A percentile compares a stretch with the other conserved stretches of the same genome.
phyloP scores from a whole-genome alignment of 495 filamentous ascomycete species.

The Clohesyomyces aquaticus region DNA sequence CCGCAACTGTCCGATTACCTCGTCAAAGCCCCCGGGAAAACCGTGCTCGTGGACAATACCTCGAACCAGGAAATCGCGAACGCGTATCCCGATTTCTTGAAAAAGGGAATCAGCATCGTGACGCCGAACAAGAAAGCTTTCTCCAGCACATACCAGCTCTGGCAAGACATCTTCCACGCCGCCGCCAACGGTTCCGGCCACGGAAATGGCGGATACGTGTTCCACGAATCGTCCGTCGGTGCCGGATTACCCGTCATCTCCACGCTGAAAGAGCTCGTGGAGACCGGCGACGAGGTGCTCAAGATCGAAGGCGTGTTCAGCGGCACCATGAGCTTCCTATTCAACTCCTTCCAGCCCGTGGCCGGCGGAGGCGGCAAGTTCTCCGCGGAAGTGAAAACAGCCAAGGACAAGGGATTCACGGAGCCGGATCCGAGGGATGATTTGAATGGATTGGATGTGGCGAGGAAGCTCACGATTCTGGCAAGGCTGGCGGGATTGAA shows the following conservation, averaged over 20 bases:
- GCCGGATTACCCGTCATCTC: slow-evolving; percentile 91
- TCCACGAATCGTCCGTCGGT: slow-evolving; percentile 91
- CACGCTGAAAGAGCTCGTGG: slow-evolving; percentile 84
- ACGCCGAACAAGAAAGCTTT: slow-evolving; percentile 99
- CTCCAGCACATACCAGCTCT: slow-evolving; percentile 72
- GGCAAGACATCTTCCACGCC: slow-evolving; percentile 76
- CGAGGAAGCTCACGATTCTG: slow-evolving; percentile 93
- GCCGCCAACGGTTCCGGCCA: slow-evolving; percentile 50
- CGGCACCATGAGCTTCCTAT: slow-evolving; percentile 93
- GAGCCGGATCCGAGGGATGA: slow-evolving; percentile 97
- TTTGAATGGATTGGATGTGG: slow-evolving; percentile 93
- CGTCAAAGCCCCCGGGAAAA: slow-evolving; percentile 66
- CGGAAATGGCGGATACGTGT: slow-evolving; percentile 72
- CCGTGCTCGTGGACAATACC: slow-evolving; percentile 91
- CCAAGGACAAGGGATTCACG: slow-evolving; percentile 93
- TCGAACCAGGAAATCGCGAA: slow-evolving; percentile 78
- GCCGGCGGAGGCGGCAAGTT: slow-evolving; percentile 63
- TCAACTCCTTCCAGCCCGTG: slow-evolving; percentile 80
- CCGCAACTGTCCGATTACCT: slow-evolving; percentile 74
- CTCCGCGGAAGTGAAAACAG: slow-evolving; percentile 84
- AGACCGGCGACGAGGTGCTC: slow-evolving; percentile 83
- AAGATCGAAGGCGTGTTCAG: slow-evolving; percentile 96
- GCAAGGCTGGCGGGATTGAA: slow-evolving; percentile 79
- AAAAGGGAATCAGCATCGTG: slow-evolving; percentile 80
- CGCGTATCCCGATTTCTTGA: slow-evolving; percentile 76